Evolutionary conservation across 352 stramenopile genomes (phyloP), one percentile per base, ranked within the genome.

Genomic region (Phytophthora lateralis): DNA sequence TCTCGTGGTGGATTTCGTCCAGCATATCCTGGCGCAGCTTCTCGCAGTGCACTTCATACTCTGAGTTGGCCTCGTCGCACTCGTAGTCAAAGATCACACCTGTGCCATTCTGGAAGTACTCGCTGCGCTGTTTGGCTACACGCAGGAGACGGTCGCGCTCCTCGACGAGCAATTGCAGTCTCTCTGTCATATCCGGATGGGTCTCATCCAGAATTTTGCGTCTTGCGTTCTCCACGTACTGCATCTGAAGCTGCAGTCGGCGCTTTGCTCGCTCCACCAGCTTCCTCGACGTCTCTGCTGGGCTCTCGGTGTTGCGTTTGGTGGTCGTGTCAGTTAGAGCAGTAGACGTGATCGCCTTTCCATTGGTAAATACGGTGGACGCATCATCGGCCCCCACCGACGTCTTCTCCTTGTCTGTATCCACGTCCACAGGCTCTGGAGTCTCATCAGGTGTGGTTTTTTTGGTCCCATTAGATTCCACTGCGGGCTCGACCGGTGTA

Each of bases 1-100:
- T 92, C 68, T 94, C 85, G 37, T 91, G 73, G 41, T 91, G 79
- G 68, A 94, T 94, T 66, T 94, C 85, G 24, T 92, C 83, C 21
- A 94, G 70, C 85, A 94, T 94, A 55, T 92, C 83, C 21, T 92
- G 79, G 17, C 85, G 81, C 49, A 94, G 63, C 60, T 89, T 90
- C 34, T 90, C 84, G 61, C 85, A 94, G 27, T 82, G 77, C 54
- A 91, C 52, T 42, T 88, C 66, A 42, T 84, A 93, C 66, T 93
- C 85, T 37, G 81, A 87, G 39, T 78, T 84, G 20, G 85, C 85
- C 51, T 93, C 80, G 18, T 93, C 80, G 58, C 85, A 90, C 60
- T 93, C 85, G 58, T 93, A 93, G 43, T 79, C 69, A 43, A 90
- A 93, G 57, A 93, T 91, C 14, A 91, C 79, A 10, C 67, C 35